Evolutionary conservation across 192 early-diverging fungal genomes (phyloP).

Genomic region (Umbelopsis ramanniana): DNA sequence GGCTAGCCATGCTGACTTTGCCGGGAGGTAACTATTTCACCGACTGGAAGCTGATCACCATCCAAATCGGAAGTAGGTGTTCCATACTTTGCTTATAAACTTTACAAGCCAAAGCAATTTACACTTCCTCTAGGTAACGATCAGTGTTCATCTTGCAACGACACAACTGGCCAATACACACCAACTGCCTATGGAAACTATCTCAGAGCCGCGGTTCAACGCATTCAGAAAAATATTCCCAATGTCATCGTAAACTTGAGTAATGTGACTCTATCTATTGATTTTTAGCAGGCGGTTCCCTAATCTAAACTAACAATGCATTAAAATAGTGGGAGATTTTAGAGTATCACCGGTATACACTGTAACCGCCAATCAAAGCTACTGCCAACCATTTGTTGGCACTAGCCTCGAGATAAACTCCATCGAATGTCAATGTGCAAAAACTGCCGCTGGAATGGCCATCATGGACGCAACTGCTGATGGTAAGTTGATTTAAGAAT

Average conservation of each 20-base stretch:
- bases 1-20: conserved; percentile 34
- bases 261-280: conserved; percentile 3
- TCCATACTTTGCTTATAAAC: background rate
- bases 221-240: conserved; percentile 24
- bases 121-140: conserved; percentile 22
- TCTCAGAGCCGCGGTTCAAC: conserved; percentile 24
- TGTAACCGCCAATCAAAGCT: conserved; percentile 18
- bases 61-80: conserved; percentile 34
- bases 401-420: conserved; percentile 10
- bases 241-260: conserved; percentile 25
- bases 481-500: background rate
- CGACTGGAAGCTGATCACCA: conserved; percentile 32
- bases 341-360: conserved; percentile 28
- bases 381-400: conserved; percentile 21
- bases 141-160: conserved; percentile 15
- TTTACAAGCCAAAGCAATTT: background rate
- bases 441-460: background rate
- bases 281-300: background rate
- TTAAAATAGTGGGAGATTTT: conserved; percentile 30
- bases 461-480: conserved; percentile 28
- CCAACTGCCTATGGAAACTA: conserved; percentile 17
- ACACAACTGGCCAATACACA: background rate
- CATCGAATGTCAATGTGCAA: conserved; percentile 21
- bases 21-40: background rate
- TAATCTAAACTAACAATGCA: background rate